Conservation (phyloP, 805 yeast species). For the Saccharomycopsis sp. region DNA sequence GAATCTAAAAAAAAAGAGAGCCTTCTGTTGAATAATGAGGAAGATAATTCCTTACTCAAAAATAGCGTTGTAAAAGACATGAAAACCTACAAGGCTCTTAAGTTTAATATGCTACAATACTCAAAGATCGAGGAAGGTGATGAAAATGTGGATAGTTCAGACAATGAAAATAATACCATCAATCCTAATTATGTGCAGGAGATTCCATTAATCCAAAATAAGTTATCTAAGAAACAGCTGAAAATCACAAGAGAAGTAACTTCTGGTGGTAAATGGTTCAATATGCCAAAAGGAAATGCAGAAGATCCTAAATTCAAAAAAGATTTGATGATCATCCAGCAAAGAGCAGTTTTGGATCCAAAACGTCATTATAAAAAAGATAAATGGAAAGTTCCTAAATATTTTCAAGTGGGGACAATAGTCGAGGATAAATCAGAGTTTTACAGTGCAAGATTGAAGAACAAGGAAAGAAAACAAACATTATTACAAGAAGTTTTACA, state of each 20-base stretch:
- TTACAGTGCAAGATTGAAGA: slow-evolving; percentile 53
- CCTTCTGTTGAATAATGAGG: no score
- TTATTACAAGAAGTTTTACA: slow-evolving; percentile 75
- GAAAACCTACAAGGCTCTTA: no score
- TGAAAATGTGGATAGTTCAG: no score
- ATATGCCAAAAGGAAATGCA: slow-evolving; percentile 49
- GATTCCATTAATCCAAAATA: no score
- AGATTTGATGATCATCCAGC: slow-evolving; percentile 68
- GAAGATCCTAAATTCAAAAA: slow-evolving; percentile 67
- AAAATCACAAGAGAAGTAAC: slow-evolving; percentile 16
- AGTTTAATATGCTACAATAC: no score
- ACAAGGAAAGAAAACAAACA: slow-evolving; percentile 65
- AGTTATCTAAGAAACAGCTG: slow-evolving; percentile 19
- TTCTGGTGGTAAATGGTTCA: slow-evolving; percentile 66
- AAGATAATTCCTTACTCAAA: no score
- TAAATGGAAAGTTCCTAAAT: slow-evolving; percentile 65
- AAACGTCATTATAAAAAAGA: slow-evolving; percentile 91
- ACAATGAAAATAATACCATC: no score
- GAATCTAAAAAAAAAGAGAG: no score
- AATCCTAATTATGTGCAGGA: no score
- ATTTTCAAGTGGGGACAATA: slow-evolving; percentile 83
- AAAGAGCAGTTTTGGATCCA: slow-evolving; percentile 88
- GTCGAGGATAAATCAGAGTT: slow-evolving; percentile 75
- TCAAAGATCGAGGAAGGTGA: no score
- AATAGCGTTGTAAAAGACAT: no score